phyloP scores from a whole-genome alignment of 148 eudicot genomes.

The Linanthus parryae region DNA sequence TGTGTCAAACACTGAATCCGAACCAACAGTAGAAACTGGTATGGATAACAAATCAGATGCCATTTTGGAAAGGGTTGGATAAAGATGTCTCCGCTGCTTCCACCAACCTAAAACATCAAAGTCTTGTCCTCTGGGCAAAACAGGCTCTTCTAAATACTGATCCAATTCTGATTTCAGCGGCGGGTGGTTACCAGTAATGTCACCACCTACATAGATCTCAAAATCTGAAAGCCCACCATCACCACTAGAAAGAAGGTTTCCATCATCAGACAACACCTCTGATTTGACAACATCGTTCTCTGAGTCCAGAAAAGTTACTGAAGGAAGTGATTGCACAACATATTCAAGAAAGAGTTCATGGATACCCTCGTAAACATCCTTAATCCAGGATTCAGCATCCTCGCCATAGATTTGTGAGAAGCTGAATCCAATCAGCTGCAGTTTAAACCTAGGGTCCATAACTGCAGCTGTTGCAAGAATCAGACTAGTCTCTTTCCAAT shows the following conservation, averaged over 20 bases:
- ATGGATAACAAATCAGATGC: constrained; percentile 68
- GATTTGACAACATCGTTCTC: constrained; percentile 32
- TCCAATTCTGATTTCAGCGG: constrained; percentile 61
- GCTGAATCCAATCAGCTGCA: constrained; percentile 54
- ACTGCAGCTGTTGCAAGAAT: constrained; percentile 59
- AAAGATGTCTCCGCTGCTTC: constrained; percentile 46
- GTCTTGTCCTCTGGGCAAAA: constrained; percentile 51
- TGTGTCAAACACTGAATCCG: constrained; percentile 56
- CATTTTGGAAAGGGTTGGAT: constrained; percentile 75
- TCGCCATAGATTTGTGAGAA: constrained; percentile 48
- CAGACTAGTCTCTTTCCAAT: constrained; percentile 57
- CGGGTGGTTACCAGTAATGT: constrained; percentile 28
- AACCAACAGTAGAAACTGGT: constrained; percentile 44
- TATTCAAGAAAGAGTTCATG: constrained; percentile 67
- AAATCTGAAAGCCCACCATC: constrained; percentile 54
- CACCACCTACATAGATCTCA: constrained; percentile 54
- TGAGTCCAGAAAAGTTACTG: constrained; percentile 49
- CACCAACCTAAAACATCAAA: constrained; percentile 88
- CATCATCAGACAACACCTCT: constrained; percentile 38
- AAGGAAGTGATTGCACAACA: constrained; percentile 52
- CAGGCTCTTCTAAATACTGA: constrained; percentile 62
- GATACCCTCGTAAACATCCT: constrained; percentile 41
- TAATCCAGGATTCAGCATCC: constrained; percentile 41
- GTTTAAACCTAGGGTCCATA: constrained; percentile 88
- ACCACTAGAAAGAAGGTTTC: constrained; percentile 14